These are phyloP conservation scores for Penicillium sp. DNA, from an alignment of 2,329 filamentous ascomycete genomes.

Conservation along the genomic window DNA sequence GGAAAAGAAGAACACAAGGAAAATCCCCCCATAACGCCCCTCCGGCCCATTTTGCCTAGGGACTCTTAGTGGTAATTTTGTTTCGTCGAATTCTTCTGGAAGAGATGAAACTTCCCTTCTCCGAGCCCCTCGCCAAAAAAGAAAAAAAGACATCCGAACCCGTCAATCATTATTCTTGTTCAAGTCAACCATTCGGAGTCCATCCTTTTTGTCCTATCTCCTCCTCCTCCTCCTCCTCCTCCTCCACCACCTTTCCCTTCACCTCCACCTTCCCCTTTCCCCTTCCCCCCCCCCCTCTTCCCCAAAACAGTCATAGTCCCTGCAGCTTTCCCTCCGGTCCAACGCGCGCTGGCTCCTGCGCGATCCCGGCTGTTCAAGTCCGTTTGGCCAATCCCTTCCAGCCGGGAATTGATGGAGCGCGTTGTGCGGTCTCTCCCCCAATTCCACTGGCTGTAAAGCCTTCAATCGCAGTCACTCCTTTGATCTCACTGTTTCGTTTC, in stretches of 20 bases:
- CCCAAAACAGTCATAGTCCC: conserved; percentile 24
- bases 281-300: conserved; percentile 12
- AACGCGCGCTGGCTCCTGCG: conserved; percentile 22
- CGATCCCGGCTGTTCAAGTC: conserved; percentile 26
- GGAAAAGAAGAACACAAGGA: too few species aligned
- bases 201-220: conserved; percentile 13
- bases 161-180: too few species aligned
- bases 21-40: too few species aligned
- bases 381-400: conserved; percentile 21
- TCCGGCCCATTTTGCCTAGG: too few species aligned
- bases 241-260: neutral
- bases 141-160: too few species aligned
- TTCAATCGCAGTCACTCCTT: conserved; percentile 14
- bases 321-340: conserved; percentile 32
- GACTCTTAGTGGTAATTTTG: conserved; percentile 19
- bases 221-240: neutral
- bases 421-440: conserved; percentile 17
- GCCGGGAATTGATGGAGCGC: conserved; percentile 18
- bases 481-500: conserved; percentile 14
- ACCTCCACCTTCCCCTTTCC: conserved; percentile 8
- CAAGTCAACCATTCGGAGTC: conserved; percentile 8
- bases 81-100: conserved; percentile 21
- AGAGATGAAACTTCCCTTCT: conserved; percentile 20
- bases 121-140: too few species aligned
- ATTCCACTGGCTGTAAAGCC: conserved; percentile 23